These are phyloP conservation scores for Batkoa obscura DNA, from an alignment of 371 early-diverging fungal species.

Conservation along the genomic window DNA sequence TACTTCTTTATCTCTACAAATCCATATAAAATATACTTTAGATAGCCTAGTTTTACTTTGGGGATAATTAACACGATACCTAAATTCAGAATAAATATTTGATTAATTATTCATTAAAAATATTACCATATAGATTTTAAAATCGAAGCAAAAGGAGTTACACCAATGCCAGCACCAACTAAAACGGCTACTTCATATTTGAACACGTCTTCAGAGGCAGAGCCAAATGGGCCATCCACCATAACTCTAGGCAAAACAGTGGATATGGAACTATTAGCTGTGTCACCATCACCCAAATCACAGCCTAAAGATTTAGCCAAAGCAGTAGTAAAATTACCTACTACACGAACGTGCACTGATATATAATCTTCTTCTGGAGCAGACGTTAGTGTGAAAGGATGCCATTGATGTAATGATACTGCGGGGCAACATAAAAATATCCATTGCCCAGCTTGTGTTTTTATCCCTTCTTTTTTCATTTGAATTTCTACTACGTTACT, in stretches of 20 bases:
- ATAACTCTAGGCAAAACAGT: conserved; percentile 29
- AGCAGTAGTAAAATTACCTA: conserved; percentile 61
- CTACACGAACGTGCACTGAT: conserved; percentile 58
- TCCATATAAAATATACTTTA: conserved; percentile 79
- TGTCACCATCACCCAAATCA: no score
- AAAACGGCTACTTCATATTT: conserved; percentile 59
- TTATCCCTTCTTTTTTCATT: conserved; percentile 34
- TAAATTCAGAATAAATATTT: no score
- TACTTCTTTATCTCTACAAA: conserved; percentile 54
- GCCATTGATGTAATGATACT: conserved; percentile 48
- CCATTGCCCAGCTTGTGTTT: conserved; percentile 45
- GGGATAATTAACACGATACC: conserved; percentile 21
- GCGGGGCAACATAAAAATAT: conserved; percentile 41
- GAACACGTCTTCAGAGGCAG: conserved; percentile 70
- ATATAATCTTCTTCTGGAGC: conserved; percentile 61
- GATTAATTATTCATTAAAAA: conserved; percentile 16
- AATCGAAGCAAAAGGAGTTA: conserved; percentile 25
- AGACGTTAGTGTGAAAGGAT: conserved; percentile 73
- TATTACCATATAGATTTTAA: conserved; percentile 19
- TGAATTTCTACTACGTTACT: conserved; percentile 46
- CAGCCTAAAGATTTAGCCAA: conserved; percentile 40
- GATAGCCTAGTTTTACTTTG: conserved; percentile 26
- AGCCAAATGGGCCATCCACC: conserved; percentile 77
- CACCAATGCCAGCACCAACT: conserved; percentile 69
- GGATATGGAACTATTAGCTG: conserved; percentile 23